Percentiles rank a stretch among this genome's conserved stretches.
These are phyloP conservation scores for Chrysanthemum lavandulifolium DNA, from an alignment of 129 eudicot species.

Conservation along the genomic window DNA sequence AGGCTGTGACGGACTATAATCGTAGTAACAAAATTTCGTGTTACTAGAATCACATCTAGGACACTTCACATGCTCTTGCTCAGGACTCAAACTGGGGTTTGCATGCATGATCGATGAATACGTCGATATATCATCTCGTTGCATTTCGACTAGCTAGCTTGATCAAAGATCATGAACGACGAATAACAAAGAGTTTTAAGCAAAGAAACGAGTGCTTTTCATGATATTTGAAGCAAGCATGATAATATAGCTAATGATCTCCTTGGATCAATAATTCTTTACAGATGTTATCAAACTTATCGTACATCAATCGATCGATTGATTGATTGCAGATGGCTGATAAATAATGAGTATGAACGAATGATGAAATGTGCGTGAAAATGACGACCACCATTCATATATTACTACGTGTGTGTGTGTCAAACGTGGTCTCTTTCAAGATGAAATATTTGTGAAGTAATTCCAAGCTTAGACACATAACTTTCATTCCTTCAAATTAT, in stretches of 20 bases:
- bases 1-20: constrained; percentile 86
- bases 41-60: constrained; percentile 68
- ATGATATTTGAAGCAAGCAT: no score
- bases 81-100: constrained; percentile 37
- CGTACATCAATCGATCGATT: background rate
- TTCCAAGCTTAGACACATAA: constrained; percentile 17
- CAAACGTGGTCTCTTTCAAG: constrained; percentile 16
- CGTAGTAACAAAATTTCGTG: constrained; percentile 89
- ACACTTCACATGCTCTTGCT: constrained; percentile 66
- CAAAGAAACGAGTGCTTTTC: no score
- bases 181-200: background rate
- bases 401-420: background rate
- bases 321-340: background rate
- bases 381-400: constrained; percentile 34
- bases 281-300: no score
- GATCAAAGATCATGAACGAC: background rate
- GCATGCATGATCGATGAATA: constrained; percentile 24
- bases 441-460: constrained; percentile 18
- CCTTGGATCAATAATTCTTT: no score
- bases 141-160: constrained; percentile 32
- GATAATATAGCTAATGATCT: no score
- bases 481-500: background rate
- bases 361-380: constrained; percentile 37
- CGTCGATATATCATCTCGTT: background rate
- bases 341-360: background rate